phyloP scores from a whole-genome alignment of 352 stramenopile genomes.

The Phytophthora tentaculata region DNA sequence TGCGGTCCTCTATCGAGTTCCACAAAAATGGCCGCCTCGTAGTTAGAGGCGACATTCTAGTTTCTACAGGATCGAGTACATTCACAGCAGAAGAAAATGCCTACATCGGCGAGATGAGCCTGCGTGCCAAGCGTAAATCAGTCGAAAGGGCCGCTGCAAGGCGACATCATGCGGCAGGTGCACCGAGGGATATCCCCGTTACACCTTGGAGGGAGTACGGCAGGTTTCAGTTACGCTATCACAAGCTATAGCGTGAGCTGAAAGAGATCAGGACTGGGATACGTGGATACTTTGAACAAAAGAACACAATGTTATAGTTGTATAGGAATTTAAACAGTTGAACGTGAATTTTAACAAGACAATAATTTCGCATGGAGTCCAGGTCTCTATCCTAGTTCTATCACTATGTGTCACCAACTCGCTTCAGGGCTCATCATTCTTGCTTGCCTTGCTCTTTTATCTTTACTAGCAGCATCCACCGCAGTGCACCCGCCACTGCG shows the following conservation, averaged over 20 bases:
- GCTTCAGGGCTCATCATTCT: too few relatives aligned
- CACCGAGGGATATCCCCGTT: constrained; percentile 1
- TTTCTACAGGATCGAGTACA: constrained; percentile 34
- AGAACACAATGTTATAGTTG: too few relatives aligned
- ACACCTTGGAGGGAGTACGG: constrained; percentile 38
- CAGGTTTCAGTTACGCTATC: constrained; percentile 47
- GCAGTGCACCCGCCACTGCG: too few relatives aligned
- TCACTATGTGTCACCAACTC: too few relatives aligned
- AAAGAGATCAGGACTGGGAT: too few relatives aligned
- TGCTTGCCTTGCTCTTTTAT: too few relatives aligned
- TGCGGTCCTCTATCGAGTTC: constrained; percentile 53
- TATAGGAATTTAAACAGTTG: too few relatives aligned
- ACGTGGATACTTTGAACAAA: too few relatives aligned
- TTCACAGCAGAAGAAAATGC: constrained; percentile 46
- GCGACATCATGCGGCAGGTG: constrained; percentile 14
- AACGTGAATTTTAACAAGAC: too few relatives aligned
- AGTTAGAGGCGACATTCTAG: constrained; percentile 56
- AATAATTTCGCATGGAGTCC: too few relatives aligned
- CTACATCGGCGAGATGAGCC: constrained; percentile 56
- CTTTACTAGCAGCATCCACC: too few relatives aligned
- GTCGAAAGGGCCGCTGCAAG: constrained; percentile 33
- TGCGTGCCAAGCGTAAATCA: constrained; percentile 54
- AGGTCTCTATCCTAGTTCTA: too few relatives aligned
- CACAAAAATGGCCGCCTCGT: constrained; percentile 46
- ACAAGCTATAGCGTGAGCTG: constrained; percentile 20